Evolutionary conservation across 2,329 filamentous ascomycete species (phyloP).

Genomic region (Penicillium frequentans): DNA sequence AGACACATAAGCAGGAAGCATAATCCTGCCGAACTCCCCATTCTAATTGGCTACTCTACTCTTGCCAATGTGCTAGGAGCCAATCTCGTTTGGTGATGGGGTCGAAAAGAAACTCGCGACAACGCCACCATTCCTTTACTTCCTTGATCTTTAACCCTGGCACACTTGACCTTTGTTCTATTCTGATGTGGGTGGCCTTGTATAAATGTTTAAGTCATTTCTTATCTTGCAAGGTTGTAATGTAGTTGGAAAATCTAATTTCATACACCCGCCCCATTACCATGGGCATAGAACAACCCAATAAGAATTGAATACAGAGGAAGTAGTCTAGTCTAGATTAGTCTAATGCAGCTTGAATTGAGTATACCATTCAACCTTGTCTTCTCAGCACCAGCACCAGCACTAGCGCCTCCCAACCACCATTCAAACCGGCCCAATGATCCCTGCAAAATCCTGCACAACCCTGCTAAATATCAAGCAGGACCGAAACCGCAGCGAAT

Average conservation of each 20-base stretch:
- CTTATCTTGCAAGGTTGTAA: background rate
- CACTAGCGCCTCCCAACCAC: background rate
- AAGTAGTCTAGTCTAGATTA: too few relatives aligned
- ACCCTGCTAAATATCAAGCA: conserved; percentile 9
- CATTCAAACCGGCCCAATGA: conserved; percentile 8
- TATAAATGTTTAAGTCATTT: background rate
- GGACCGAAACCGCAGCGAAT: conserved; percentile 21
- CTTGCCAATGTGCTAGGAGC: background rate
- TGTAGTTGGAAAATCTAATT: background rate
- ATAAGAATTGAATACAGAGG: too few relatives aligned
- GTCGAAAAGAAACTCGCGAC: background rate
- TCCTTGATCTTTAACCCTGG: background rate
- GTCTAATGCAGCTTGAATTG: too few relatives aligned
- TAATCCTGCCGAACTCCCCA: background rate
- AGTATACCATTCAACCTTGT: too few relatives aligned
- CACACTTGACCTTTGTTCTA: background rate
- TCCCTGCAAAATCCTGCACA: conserved; percentile 12
- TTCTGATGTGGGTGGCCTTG: background rate
- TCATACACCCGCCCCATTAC: background rate
- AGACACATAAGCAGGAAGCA: background rate
- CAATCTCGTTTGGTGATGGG: background rate
- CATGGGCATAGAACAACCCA: background rate
- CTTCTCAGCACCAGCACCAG: too few relatives aligned
- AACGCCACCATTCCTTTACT: background rate
- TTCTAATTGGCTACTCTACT: background rate